These are phyloP conservation scores for Xylariaceae sp. DNA, from an alignment of 2,329 filamentous ascomycete species.

Conservation along the genomic window DNA sequence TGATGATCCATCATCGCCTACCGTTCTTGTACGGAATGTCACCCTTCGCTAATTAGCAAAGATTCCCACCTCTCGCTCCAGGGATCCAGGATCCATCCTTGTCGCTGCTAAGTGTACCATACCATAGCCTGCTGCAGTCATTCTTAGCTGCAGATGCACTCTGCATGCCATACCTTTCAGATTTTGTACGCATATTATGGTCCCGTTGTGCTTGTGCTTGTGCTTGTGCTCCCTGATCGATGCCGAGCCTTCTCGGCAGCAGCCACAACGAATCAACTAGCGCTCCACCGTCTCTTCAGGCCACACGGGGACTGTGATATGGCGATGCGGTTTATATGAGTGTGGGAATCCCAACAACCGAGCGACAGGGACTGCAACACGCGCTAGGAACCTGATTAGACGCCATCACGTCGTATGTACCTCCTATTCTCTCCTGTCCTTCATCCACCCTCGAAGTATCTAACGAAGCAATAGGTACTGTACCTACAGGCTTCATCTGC, in stretches of 20 bases:
- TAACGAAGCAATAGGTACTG: background rate
- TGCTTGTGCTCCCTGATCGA: constrained; percentile 28
- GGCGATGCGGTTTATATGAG: background rate
- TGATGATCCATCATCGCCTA: background rate
- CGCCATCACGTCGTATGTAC: background rate
- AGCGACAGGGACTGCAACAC: constrained; percentile 11
- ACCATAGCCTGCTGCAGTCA: constrained; percentile 22
- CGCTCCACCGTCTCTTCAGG: background rate
- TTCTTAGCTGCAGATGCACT: constrained; percentile 33
- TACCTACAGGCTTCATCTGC: background rate
- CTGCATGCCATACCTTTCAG: constrained; percentile 31
- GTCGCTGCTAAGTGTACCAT: constrained; percentile 4
- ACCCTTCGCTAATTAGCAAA: constrained; percentile 8
- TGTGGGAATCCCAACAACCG: constrained; percentile 18
- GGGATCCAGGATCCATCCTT: constrained; percentile 22
- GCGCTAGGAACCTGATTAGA: constrained; percentile 4
- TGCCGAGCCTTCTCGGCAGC: constrained; percentile 30
- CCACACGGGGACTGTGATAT: background rate
- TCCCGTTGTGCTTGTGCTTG: constrained; percentile 20
- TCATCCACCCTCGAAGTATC: background rate
- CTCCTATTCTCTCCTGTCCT: background rate
- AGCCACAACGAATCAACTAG: constrained; percentile 23
- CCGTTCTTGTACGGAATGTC: background rate
- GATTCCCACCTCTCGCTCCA: background rate
- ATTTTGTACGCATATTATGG: constrained; percentile 19